Evolutionary conservation across 768 basidiomycete species (phyloP).

Genomic region (Tubosaeta brunneosetosa): DNA sequence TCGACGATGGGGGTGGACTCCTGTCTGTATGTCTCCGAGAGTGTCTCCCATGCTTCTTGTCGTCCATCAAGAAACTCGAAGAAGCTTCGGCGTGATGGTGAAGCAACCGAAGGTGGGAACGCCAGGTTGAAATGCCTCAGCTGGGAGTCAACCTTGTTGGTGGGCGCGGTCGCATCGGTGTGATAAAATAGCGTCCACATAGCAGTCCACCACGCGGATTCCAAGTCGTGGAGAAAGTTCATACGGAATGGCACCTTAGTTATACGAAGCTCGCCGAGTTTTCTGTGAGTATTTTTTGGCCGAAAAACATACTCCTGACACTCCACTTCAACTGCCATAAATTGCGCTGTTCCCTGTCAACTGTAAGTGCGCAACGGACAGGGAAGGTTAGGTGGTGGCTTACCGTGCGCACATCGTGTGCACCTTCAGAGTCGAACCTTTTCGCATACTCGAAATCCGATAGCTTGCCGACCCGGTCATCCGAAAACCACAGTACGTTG

Average conservation of each 20-base stretch:
- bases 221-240: neutral
- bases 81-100: too few species aligned
- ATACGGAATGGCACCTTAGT: neutral
- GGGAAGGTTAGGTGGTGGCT: neutral
- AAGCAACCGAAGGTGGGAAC: too few species aligned
- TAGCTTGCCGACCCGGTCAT: neutral
- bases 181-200: conserved; percentile 7
- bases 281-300: too few species aligned
- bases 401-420: neutral
- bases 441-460: neutral
- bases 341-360: neutral
- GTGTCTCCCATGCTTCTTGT: too few species aligned
- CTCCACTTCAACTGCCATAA: neutral
- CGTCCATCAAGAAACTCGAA: too few species aligned
- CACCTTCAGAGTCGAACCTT: neutral
- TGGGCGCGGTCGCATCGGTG: neutral
- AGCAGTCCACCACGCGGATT: conserved; percentile 11
- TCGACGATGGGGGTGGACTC: too few species aligned
- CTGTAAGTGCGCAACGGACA: neutral
- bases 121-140: neutral
- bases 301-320: neutral
- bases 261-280: too few species aligned
- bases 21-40: too few species aligned
- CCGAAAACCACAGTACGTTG: neutral
- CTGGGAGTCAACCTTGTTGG: neutral